phyloP scores from a whole-genome alignment of 192 early-diverging fungal genomes.

The Rhizophagus sp. region DNA sequence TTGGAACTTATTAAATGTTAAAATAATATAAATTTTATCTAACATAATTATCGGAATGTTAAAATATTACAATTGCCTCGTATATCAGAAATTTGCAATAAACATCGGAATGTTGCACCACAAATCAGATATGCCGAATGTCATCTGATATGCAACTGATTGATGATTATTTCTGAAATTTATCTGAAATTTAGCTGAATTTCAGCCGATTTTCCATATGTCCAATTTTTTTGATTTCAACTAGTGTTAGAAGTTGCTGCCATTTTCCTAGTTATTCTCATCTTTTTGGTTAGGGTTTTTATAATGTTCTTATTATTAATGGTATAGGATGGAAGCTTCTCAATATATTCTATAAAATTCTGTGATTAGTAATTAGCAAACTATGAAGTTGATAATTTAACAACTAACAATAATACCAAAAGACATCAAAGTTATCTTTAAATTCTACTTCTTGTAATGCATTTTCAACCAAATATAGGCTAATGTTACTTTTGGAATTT shows the following conservation, averaged over 20 bases:
- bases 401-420: neutral
- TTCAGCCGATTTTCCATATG: too few species aligned
- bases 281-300: conserved; percentile 4
- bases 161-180: too few species aligned
- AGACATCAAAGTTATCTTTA: conserved; percentile 11
- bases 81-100: too few species aligned
- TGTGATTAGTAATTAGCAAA: conserved; percentile 4
- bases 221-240: too few species aligned
- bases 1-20: too few species aligned
- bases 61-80: too few species aligned
- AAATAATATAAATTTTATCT: too few species aligned
- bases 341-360: conserved; percentile 20
- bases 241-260: conserved; percentile 7
- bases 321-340: conserved; percentile 8
- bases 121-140: too few species aligned
- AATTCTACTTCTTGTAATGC: conserved; percentile 8
- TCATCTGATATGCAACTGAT: too few species aligned
- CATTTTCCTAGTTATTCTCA: conserved; percentile 14
- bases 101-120: too few species aligned
- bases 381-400: neutral
- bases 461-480: conserved; percentile 11
- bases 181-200: too few species aligned
- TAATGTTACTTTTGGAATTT: conserved; percentile 22
- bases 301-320: neutral
- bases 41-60: too few species aligned